Base-by-base conservation (phyloP, 345 rosid species). In the Aquilaria malaccensis region DNA sequence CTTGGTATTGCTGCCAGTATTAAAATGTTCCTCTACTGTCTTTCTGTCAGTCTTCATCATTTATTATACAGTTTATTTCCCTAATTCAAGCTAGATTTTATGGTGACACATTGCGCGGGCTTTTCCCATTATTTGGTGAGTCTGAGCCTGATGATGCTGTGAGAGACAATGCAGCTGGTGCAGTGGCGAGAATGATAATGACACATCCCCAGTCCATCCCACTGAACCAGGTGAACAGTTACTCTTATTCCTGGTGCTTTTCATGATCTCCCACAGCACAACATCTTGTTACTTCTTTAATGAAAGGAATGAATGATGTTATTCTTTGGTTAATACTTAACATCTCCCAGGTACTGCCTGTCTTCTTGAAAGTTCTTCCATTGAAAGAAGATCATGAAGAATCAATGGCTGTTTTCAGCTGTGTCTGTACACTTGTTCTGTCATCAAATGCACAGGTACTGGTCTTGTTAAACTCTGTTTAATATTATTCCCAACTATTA, bases 91-190 rank as follows among this genome's bases (percentile, higher is more conserved):
- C 37, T 60, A 95, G 98, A 81, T 91, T 78, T 76, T 86, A 83
- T 70, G 84, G 77, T 72, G 95, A 91, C 58, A 77, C 85, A 72
- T 64, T 95, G 70, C 85, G 83, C 4, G 84, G 79, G 54, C 88
- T 95, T 49, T 80, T 66, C 74, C 97, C 89, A 11, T 80, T 91
- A 66, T 95, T 95, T 60, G 98, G 98, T 70, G 98, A 91, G 29
- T 76, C 94, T 49, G 99, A 95, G 72, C 91, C 91, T 50, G 98
- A 95, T 77, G 80, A 76, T 77, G 99, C 88, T 11, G 99, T 95
- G 54, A 76, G 95, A 72, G 99, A 95, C 76, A 95, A 95, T 75
- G 97, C 98, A 55, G 96, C 98, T 46, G 99, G 99, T 81, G 99
- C 98, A 14, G 82, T 88, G 55, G 98, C 99, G 67, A 88, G 97